phyloP scores from a whole-genome alignment of 2,329 filamentous ascomycete genomes.

The Ceratocystis diversiconidia region DNA sequence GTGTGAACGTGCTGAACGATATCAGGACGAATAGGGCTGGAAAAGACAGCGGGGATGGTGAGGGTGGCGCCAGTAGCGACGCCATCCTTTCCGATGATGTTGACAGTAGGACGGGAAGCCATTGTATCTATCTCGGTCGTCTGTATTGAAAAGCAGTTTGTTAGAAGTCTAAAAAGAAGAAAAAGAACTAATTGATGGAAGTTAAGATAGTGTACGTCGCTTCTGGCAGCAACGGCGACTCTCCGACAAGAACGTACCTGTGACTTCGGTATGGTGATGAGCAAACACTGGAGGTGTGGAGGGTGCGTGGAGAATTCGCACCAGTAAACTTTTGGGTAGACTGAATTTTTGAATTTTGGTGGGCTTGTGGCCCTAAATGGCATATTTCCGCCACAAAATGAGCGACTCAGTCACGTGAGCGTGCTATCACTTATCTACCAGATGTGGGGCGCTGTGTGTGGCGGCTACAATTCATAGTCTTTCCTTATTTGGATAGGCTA shows the following conservation, averaged over 20 bases:
- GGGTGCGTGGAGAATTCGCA: constrained; percentile 17
- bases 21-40: constrained; percentile 91
- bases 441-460: constrained; percentile 7
- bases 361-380: constrained; percentile 19
- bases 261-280: constrained; percentile 18
- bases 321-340: constrained; percentile 16
- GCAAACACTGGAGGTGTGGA: constrained; percentile 16
- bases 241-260: constrained; percentile 14
- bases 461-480: background rate
- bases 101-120: constrained; percentile 94
- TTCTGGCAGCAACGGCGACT: background rate
- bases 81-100: constrained; percentile 94
- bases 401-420: constrained; percentile 8
- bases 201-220: background rate
- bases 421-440: constrained; percentile 2
- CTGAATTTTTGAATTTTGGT: constrained; percentile 17
- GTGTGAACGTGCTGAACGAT: constrained; percentile 99
- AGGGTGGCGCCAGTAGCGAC: constrained; percentile 76
- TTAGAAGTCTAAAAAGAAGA: constrained; percentile 12
- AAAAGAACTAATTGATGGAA: background rate
- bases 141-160: constrained; percentile 12
- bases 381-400: constrained; percentile 15
- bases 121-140: constrained; percentile 41
- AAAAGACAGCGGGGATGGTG: constrained; percentile 93
- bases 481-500: constrained; percentile 7